A percentile compares a stretch with the other conserved stretches of the same genome.
Conservation (phyloP, 129 eudicot species). For the Helichrysum umbraculigerum region DNA sequence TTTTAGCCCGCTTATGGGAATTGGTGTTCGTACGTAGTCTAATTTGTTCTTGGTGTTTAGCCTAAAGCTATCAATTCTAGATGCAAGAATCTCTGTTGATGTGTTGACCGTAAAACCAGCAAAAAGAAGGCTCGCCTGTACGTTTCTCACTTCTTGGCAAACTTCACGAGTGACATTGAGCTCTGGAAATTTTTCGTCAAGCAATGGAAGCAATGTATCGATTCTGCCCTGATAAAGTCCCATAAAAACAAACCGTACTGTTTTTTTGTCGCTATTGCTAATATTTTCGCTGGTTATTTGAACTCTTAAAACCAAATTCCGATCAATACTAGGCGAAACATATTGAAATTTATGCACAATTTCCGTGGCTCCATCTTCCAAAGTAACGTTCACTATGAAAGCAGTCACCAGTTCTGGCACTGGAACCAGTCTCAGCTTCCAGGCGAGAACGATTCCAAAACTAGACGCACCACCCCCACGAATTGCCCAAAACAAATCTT, state of each 20-base stretch:
- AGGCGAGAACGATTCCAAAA: too few relatives aligned
- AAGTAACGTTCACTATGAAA: too few relatives aligned
- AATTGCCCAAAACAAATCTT: too few relatives aligned
- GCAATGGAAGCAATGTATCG: constrained; percentile 22
- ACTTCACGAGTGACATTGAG: constrained; percentile 7
- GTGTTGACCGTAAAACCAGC: neutral
- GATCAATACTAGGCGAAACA: constrained; percentile 10
- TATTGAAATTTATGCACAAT: constrained; percentile 20
- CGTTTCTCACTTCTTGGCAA: constrained; percentile 12
- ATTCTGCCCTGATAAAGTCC: constrained; percentile 20
- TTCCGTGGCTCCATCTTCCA: constrained; percentile 22
- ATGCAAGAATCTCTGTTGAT: neutral
- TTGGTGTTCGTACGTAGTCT: constrained; percentile 25
- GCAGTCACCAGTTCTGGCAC: too few relatives aligned
- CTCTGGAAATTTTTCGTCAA: constrained; percentile 21
- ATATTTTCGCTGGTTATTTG: neutral
- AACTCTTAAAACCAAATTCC: constrained; percentile 20
- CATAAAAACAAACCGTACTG: neutral
- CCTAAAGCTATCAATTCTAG: constrained; percentile 3
- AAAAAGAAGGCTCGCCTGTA: constrained; percentile 4
- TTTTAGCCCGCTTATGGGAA: constrained; percentile 18
- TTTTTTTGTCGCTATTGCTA: constrained; percentile 9
- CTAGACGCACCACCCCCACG: too few relatives aligned
- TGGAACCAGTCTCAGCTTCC: too few relatives aligned
- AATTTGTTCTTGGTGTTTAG: constrained; percentile 14